Evolutionary conservation across 2,329 filamentous ascomycete genomes (phyloP).

Genomic region (Aspergillus texensis): DNA sequence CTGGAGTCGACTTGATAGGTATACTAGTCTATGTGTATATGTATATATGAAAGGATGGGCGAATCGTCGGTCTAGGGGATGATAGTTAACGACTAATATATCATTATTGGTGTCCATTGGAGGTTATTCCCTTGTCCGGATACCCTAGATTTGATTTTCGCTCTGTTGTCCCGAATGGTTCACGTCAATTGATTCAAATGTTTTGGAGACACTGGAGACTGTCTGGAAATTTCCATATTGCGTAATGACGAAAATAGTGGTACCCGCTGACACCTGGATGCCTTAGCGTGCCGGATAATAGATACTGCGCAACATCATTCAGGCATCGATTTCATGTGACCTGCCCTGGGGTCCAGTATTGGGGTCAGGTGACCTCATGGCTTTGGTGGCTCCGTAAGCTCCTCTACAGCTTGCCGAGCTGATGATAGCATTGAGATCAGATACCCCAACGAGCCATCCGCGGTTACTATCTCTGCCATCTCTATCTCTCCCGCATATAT

Average conservation of each 20-base stretch:
- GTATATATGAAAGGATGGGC: no score
- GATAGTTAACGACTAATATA: neutral
- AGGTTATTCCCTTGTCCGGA: neutral
- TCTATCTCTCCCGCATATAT: slow-evolving; percentile 1
- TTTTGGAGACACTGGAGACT: neutral
- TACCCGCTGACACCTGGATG: slow-evolving; percentile 19
- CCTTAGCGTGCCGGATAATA: slow-evolving; percentile 22
- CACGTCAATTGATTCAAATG: neutral
- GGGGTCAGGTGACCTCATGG: slow-evolving; percentile 18
- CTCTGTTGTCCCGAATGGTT: neutral
- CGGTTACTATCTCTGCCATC: neutral
- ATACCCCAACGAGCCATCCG: slow-evolving; percentile 21
- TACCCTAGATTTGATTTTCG: neutral
- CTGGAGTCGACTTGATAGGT: neutral
- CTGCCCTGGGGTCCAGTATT: neutral
- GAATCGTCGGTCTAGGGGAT: neutral
- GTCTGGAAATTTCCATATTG: slow-evolving; percentile 23
- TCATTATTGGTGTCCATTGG: neutral
- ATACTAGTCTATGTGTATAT: no score
- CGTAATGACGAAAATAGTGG: slow-evolving; percentile 26
- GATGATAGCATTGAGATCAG: slow-evolving; percentile 16
- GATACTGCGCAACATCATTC: slow-evolving; percentile 16
- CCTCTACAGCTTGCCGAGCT: slow-evolving; percentile 32
- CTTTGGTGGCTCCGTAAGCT: slow-evolving; percentile 21
- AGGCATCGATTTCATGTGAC: slow-evolving; percentile 23